Evolutionary conservation across 164 flowering plant genomes (phyloP).

Genomic region (Dillenia suffruticosa): DNA sequence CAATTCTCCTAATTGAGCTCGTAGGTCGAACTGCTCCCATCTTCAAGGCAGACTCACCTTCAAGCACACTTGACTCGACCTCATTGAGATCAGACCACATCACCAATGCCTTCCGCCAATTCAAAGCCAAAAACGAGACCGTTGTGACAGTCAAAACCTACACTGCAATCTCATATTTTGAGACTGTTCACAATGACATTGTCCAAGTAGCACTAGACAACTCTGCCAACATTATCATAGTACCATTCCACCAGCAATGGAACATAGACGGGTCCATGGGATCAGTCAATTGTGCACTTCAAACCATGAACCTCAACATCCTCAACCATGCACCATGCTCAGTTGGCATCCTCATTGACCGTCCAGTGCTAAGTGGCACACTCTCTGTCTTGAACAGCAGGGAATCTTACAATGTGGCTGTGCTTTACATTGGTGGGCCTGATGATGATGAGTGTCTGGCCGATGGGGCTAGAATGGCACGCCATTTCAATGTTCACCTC

Average conservation of each 20-base stretch:
- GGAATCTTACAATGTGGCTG: slow-evolving; percentile 16
- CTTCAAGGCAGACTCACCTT: slow-evolving; percentile 25
- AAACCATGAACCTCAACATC: slow-evolving; percentile 31
- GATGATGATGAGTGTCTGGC: slow-evolving; percentile 50
- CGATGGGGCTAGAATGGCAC: slow-evolving; percentile 40
- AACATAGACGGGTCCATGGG: slow-evolving; percentile 22
- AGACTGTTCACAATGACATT: slow-evolving; percentile 45
- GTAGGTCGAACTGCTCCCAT: slow-evolving; percentile 32
- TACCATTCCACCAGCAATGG: slow-evolving; percentile 58
- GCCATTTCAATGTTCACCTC: slow-evolving; percentile 19
- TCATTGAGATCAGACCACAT: slow-evolving; percentile 20
- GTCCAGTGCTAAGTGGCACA: slow-evolving; percentile 8
- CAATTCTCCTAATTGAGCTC: slow-evolving; percentile 34
- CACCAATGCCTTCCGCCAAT: slow-evolving; percentile 32
- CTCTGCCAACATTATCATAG: slow-evolving; percentile 26
- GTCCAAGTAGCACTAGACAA: slow-evolving; percentile 35
- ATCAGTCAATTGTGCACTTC: slow-evolving; percentile 11
- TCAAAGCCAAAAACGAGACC: slow-evolving; percentile 20
- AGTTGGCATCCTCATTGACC: slow-evolving; percentile 46
- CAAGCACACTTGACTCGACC: slow-evolving; percentile 24
- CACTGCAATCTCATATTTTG: slow-evolving; percentile 33
- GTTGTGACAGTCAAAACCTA: slow-evolving; percentile 22
- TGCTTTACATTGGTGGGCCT: slow-evolving; percentile 44
- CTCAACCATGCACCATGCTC: slow-evolving; percentile 45
- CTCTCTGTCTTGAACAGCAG: slow-evolving; percentile 9